Percentiles rank a stretch among this genome's conserved stretches.
phyloP scores from a whole-genome alignment of 352 stramenopile species.

The Globisporangium megalacanthum region DNA sequence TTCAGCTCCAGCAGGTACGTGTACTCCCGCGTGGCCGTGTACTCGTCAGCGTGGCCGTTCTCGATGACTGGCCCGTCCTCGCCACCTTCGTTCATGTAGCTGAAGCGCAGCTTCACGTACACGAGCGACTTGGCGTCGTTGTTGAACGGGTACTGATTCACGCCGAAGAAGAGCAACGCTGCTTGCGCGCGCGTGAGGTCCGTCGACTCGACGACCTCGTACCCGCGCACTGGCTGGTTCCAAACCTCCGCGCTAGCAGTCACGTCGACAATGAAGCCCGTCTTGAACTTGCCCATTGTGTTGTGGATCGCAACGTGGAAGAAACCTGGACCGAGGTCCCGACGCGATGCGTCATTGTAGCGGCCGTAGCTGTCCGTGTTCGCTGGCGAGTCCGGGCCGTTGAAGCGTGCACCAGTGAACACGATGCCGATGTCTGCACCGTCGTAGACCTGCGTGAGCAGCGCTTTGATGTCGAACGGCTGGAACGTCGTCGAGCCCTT shows the following conservation, averaged over 20 bases:
- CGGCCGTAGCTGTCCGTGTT: slow-evolving; percentile 46
- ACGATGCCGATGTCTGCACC: slow-evolving; percentile 41
- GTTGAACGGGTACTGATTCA: slow-evolving; percentile 18
- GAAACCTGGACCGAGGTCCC: slow-evolving; percentile 42
- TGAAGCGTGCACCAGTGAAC: slow-evolving; percentile 52
- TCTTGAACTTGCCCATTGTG: slow-evolving; percentile 43
- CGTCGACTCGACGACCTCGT: slow-evolving; percentile 5
- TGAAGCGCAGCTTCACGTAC: slow-evolving; percentile 9
- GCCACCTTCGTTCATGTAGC: slow-evolving; percentile 5
- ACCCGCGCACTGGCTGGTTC: slow-evolving; percentile 18
- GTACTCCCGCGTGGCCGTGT: slow-evolving; percentile 7
- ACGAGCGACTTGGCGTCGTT: slow-evolving; percentile 4
- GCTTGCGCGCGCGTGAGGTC: not conserved
- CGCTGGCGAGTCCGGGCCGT: slow-evolving; percentile 30
- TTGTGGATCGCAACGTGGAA: slow-evolving; percentile 53
- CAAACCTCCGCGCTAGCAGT: slow-evolving; percentile 12
- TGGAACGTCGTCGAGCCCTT: slow-evolving; percentile 7
- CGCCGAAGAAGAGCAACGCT: slow-evolving; percentile 4
- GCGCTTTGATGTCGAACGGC: slow-evolving; percentile 35
- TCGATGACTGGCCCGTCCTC: slow-evolving; percentile 8
- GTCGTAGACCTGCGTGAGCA: slow-evolving; percentile 48
- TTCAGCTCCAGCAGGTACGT: slow-evolving; percentile 12
- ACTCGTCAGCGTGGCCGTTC: slow-evolving; percentile 7
- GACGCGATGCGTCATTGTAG: slow-evolving; percentile 28
- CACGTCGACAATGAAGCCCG: slow-evolving; percentile 51